phyloP scores from a whole-genome alignment of 2,329 filamentous ascomycete species.

The Cephalotrichum gorgonifer region DNA sequence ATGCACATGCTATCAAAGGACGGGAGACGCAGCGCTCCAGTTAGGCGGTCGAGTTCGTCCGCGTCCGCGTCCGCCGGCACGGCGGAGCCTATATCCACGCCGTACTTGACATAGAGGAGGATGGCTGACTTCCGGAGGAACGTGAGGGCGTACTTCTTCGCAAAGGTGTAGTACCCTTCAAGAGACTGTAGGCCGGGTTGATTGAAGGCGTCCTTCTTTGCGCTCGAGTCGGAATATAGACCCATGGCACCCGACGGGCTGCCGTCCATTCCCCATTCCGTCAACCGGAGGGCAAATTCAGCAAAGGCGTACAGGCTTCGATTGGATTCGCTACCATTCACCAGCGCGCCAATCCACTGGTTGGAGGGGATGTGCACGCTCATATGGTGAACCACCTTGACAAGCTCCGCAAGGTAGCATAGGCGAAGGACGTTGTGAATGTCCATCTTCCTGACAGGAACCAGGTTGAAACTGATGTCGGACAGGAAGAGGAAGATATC shows the following conservation, averaged over 20 bases:
- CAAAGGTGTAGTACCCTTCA: constrained; percentile 46
- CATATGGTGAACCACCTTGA: constrained; percentile 63
- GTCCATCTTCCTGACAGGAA: constrained; percentile 58
- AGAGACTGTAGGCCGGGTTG: constrained; percentile 44
- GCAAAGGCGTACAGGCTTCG: constrained; percentile 43
- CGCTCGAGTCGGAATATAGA: constrained; percentile 1
- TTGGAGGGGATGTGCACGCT: constrained; percentile 41
- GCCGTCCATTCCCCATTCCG: constrained; percentile 29
- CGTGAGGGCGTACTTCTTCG: constrained; percentile 74
- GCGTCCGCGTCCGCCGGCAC: constrained; percentile 52
- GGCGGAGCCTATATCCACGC: constrained; percentile 73
- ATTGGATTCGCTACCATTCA: constrained; percentile 29
- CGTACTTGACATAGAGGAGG: constrained; percentile 78
- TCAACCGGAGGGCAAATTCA: constrained; percentile 40
- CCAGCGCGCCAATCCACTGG: constrained; percentile 36
- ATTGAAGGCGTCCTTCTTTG: constrained; percentile 36
- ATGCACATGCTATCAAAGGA: constrained; percentile 69
- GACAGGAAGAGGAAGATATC: constrained; percentile 76
- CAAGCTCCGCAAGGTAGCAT: constrained; percentile 84
- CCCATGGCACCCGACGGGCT: not conserved
- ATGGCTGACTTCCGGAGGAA: constrained; percentile 82
- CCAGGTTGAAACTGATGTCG: constrained; percentile 63
- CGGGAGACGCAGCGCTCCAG: constrained; percentile 64
- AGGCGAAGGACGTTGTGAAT: constrained; percentile 71
- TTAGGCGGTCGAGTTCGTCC: constrained; percentile 74